Evolutionary conservation across 345 rosid genomes (phyloP), one percentile per base, ranked within the genome.

Genomic region (Mangifera indica): DNA sequence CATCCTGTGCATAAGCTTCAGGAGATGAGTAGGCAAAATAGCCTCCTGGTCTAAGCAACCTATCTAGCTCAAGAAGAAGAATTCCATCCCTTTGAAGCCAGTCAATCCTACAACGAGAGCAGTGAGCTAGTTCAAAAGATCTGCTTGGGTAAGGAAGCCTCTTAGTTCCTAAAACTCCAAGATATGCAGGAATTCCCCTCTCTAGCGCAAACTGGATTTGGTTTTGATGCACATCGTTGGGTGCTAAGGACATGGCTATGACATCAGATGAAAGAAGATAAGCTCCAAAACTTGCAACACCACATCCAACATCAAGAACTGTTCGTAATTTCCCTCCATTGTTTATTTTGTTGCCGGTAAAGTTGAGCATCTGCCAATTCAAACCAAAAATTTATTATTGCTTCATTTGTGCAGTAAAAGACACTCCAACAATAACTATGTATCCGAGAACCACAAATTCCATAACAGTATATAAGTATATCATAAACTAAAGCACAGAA

Each of bases 11-110:
- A 69, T 95, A 95, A 18, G 97, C 97, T 84, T 95, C 99, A 63
- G 99, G 99, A 69, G 99, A 93, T 5, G 99, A 95, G 81, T 95
- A 95, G 42, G 93, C 99, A 73, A 95, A 95, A 77, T 95, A 95
- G 66, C 99, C 99, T 12, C 99, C 98, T 2, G 99, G 98, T 85
- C 96, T 84, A 54, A 95, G 99, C 73, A 95, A 64, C 68, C 99
- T 85, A 76, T 95, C 99, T 14, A 95, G 90, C 84, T 95, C 99
- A 75, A 95, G 99, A 66, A 92, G 99, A 78, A 95, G 97, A 72
- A 95, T 83, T 7, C 99, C 99, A 25, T 93, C 94, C 81, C 99
- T 91, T 73, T 95, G 99, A 71, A 95, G 98, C 99, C 99, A 95
- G 80, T 95, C 99, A 52, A 95, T 95, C 72, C 99, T 84, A 80